phyloP scores from a whole-genome alignment of 768 basidiomycete genomes.

The Cystofilobasidium capitatum region DNA sequence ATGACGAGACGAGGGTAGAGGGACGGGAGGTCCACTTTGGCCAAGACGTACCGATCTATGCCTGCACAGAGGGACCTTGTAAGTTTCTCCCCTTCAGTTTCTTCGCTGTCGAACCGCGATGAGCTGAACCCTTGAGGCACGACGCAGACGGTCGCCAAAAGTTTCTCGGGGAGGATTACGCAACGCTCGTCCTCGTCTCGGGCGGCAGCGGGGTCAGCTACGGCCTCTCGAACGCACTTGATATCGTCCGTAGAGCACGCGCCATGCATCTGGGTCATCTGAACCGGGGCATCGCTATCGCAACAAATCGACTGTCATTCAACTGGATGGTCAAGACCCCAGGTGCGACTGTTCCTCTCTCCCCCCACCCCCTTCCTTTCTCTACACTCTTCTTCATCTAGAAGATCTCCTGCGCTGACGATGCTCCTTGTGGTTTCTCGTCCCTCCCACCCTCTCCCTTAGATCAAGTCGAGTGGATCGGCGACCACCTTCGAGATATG shows the following conservation, averaged over 20 bases:
- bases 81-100: neutral
- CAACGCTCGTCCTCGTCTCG: constrained; percentile 26
- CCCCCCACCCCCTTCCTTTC: too few relatives aligned
- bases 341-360: constrained; percentile 17
- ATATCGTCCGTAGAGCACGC: constrained; percentile 24
- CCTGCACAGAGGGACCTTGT: constrained; percentile 29
- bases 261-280: constrained; percentile 25
- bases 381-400: too few relatives aligned
- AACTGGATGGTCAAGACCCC: constrained; percentile 28
- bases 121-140: neutral
- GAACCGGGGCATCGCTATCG: constrained; percentile 7
- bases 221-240: constrained; percentile 21
- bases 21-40: neutral
- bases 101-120: neutral
- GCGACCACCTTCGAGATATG: constrained; percentile 24
- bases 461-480: constrained; percentile 16
- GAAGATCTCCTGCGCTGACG: neutral
- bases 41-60: constrained; percentile 19
- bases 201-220: constrained; percentile 28
- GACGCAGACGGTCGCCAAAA: constrained; percentile 24
- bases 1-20: constrained; percentile 10
- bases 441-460: neutral
- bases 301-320: constrained; percentile 20
- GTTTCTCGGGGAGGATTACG: constrained; percentile 26
- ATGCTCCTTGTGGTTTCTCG: neutral